Conservation (phyloP, 2,329 filamentous ascomycete genomes). For the Pestalotiopsis sp. region DNA sequence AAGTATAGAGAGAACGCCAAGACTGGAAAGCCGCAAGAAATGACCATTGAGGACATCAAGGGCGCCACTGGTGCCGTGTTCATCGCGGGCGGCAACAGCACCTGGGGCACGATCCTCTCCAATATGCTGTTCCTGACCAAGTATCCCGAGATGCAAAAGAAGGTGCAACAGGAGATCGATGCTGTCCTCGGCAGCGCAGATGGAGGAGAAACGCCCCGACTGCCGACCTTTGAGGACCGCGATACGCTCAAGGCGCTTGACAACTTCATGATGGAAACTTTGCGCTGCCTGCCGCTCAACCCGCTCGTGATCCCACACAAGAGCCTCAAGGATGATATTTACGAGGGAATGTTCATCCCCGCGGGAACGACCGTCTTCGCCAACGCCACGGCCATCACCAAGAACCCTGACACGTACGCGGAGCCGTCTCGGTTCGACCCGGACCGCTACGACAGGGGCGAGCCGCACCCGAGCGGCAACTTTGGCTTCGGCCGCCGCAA, state of each 20-base stretch:
- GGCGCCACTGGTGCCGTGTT: constrained; percentile 51
- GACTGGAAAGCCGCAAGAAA: constrained; percentile 31
- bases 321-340: constrained; percentile 47
- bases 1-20: constrained; percentile 29
- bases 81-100: constrained; percentile 49
- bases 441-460: constrained; percentile 43
- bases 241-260: constrained; percentile 32
- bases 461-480: constrained; percentile 47
- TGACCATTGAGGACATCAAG: constrained; percentile 47
- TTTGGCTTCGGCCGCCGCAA: constrained; percentile 57
- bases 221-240: constrained; percentile 37
- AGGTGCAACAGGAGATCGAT: constrained; percentile 15
- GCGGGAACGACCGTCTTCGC: constrained; percentile 49
- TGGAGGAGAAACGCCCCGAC: constrained; percentile 18
- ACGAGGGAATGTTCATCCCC: constrained; percentile 55
- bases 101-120: constrained; percentile 40
- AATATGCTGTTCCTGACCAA: constrained; percentile 16
- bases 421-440: constrained; percentile 48
- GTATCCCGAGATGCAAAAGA: constrained; percentile 14
- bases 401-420: constrained; percentile 41
- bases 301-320: constrained; percentile 45
- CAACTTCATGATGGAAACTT: constrained; percentile 32
- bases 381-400: constrained; percentile 48
- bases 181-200: constrained; percentile 27
- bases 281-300: constrained; percentile 32